Base-by-base conservation (phyloP, 441 rosid species). In the Aleurites moluccanus region DNA sequence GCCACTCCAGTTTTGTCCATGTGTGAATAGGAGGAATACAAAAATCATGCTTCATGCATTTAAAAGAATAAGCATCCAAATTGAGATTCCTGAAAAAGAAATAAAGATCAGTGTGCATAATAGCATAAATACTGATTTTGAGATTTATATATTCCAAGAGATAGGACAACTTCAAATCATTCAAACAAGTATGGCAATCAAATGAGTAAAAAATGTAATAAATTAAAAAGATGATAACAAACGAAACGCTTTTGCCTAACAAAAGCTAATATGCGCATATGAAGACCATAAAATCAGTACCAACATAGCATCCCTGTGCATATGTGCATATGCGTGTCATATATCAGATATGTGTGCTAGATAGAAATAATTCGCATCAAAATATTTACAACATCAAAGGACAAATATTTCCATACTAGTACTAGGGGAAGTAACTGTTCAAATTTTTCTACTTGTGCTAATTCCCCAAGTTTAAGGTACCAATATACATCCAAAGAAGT, bases 41-140 rank as follows among this genome's bases (percentile, higher is more conserved):
- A 72, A 70, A 70, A 42, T 82, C 91, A 88, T 86, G 80, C 78
- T 83, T 85, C 74, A 69, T 64, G 69, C 57, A 63, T 74, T 64
- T 72, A 79, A 76, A 75, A 64, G 78, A 60, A 73, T 11, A 27
- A 68, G 50, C 13, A 53, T n/a, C 75, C 30, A 52, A 62, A 62
- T 69, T 8, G 25, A 71, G 25, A 47, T 14, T 60, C 27, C 78
- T 67, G 62, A 59, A 50, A n/a, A 71, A 80, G 52, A 59, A 53
- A 67, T 13, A 14, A 50, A 45, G 27, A 55, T 52, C 50, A 62
- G 44, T n/a, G 50, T 4, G 47, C 55, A 45, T 52, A 52, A 38
- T 38, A 6, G 56, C 56, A 72, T 59, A 28, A 40, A 61, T 52
- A 18, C 40, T 38, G 40, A 45, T 53, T 18, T 64, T 73, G 53